A percentile compares a stretch with the other conserved stretches of the same genome.
phyloP scores from a whole-genome alignment of 2,329 filamentous ascomycete species.

The Calonectria multiphialidica region DNA sequence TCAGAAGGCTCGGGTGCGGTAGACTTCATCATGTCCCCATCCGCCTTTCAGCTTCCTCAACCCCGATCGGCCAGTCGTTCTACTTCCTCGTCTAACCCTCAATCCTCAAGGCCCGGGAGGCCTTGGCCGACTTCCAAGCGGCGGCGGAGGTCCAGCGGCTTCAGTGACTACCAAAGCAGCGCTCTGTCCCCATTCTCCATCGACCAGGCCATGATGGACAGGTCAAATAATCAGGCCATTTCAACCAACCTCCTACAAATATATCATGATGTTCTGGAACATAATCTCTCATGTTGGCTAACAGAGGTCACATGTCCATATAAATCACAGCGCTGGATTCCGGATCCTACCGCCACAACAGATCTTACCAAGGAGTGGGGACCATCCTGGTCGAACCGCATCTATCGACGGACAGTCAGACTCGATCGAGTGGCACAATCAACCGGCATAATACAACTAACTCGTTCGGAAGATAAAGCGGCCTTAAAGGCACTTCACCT shows the following conservation, averaged over 20 bases:
- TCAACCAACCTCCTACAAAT: conserved; percentile 39
- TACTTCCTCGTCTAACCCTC: conserved; percentile 7
- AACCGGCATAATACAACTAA: conserved; percentile 34
- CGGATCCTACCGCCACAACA: background rate
- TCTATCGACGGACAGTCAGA: conserved; percentile 39
- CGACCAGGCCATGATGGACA: conserved; percentile 40
- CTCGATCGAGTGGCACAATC: conserved; percentile 37
- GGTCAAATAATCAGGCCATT: conserved; percentile 40
- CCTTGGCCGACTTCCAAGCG: conserved; percentile 25
- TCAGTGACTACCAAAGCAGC: conserved; percentile 20
- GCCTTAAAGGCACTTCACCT: conserved; percentile 35
- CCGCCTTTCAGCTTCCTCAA: conserved; percentile 2
- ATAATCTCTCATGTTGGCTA: conserved; percentile 41
- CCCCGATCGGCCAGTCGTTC: background rate
- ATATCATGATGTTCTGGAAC: conserved; percentile 41
- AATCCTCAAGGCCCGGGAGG: background rate
- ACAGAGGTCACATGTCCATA: conserved; percentile 42
- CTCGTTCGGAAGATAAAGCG: conserved; percentile 32
- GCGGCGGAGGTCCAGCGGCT: conserved; percentile 29
- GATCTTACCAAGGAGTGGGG: conserved; percentile 37
- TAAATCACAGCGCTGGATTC: conserved; percentile 28
- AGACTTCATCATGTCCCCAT: conserved; percentile 14
- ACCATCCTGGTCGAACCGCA: conserved; percentile 40
- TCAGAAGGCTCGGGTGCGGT: conserved; percentile 16
- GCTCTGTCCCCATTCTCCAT: conserved; percentile 36